phyloP scores from a whole-genome alignment of 768 basidiomycete species.

The Myochromella boudieri region DNA sequence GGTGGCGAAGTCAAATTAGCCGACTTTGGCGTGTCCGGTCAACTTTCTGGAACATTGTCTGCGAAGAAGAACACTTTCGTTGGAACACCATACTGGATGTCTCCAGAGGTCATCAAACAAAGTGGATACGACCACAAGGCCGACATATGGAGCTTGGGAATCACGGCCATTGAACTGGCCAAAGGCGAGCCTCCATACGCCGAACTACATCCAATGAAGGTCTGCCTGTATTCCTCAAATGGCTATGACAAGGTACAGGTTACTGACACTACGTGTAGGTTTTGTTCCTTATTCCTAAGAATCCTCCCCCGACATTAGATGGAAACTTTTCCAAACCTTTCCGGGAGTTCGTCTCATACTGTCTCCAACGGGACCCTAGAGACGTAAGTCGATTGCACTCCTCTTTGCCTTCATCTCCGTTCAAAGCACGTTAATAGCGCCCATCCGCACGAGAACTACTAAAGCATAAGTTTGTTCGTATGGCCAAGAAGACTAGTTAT shows the following conservation, averaged over 20 bases:
- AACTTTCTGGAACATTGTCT: slow-evolving; percentile 88
- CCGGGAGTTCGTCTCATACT: slow-evolving; percentile 90
- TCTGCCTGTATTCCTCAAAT: too few relatives aligned
- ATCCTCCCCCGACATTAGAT: slow-evolving; percentile 89
- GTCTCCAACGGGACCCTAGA: slow-evolving; percentile 91
- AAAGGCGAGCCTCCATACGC: slow-evolving; percentile 98
- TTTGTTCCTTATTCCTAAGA: slow-evolving; percentile 97
- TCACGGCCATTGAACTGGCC: slow-evolving; percentile 96
- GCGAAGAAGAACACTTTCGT: slow-evolving; percentile 99
- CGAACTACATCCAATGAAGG: slow-evolving; percentile 99
- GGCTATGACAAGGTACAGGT: too few relatives aligned
- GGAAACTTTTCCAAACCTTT: slow-evolving; percentile 91
- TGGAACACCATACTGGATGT: slow-evolving; percentile 99
- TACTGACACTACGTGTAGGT: slow-evolving; percentile 51
- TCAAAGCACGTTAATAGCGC: slow-evolving; percentile 51
- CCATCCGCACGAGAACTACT: slow-evolving; percentile 93
- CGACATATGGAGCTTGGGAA: slow-evolving; percentile 98
- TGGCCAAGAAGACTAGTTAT: slow-evolving; percentile 93
- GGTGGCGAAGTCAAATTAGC: slow-evolving; percentile 96
- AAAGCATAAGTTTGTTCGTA: slow-evolving; percentile 93
- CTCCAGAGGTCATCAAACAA: slow-evolving; percentile 99
- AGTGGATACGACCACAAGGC: slow-evolving; percentile 99
- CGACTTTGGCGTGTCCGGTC: slow-evolving; percentile 98
- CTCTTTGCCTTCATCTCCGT: neutral
- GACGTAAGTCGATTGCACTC: slow-evolving; percentile 53